Percentiles rank a stretch among this genome's conserved stretches.
Evolutionary conservation across 2,329 filamentous ascomycete genomes (phyloP).

Genomic region (Arachnopeziza araneosa): DNA sequence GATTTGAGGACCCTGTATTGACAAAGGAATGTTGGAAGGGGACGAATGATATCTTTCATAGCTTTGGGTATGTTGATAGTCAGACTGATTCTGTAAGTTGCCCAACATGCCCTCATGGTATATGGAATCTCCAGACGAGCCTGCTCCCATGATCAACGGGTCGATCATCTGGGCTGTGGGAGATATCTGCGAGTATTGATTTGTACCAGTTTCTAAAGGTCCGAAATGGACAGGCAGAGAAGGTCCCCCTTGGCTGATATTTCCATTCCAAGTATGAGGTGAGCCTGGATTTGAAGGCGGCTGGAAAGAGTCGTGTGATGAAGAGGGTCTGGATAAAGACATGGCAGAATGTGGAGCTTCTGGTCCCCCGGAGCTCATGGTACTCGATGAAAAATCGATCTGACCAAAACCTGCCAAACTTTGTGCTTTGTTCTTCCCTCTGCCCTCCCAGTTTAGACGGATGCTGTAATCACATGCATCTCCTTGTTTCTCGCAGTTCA

Average conservation of each 20-base stretch:
- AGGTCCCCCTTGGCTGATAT: background rate
- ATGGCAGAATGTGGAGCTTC: background rate
- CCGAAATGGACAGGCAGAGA: background rate
- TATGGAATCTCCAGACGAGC: background rate
- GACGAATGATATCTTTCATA: conserved; percentile 20
- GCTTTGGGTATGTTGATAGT: conserved; percentile 17
- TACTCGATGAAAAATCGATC: conserved; percentile 13
- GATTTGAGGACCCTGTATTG: background rate
- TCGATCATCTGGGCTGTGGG: background rate
- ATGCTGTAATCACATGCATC: conserved; percentile 78
- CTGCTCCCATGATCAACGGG: background rate
- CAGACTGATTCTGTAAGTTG: background rate
- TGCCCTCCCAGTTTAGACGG: conserved; percentile 73
- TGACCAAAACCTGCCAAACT: conserved; percentile 1
- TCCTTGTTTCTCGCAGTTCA: conserved; percentile 66
- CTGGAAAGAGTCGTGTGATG: background rate
- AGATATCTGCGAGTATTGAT: background rate
- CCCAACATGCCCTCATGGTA: background rate
- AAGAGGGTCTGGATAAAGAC: background rate
- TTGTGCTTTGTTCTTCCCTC: conserved; percentile 50
- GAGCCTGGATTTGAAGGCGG: background rate
- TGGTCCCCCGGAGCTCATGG: background rate
- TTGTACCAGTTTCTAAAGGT: background rate
- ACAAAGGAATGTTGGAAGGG: conserved; percentile 3
- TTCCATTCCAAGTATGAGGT: background rate